phyloP scores from a whole-genome alignment of 148 eudicot genomes.

The Rhododendron henanense region DNA sequence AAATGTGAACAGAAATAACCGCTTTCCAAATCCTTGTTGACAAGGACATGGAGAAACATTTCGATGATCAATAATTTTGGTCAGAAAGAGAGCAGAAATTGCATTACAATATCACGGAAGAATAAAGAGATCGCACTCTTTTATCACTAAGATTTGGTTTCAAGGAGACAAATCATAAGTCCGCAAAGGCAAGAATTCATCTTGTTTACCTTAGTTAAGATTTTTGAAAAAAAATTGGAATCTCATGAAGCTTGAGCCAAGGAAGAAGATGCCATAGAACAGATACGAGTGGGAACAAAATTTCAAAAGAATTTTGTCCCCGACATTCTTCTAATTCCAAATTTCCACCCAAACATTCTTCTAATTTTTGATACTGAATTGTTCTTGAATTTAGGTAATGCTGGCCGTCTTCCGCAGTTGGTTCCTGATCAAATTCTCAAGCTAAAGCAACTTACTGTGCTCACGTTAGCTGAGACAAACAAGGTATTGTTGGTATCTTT shows the following conservation, averaged over 20 bases:
- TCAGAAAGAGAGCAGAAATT: background rate
- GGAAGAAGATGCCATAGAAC: background rate
- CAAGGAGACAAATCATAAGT: background rate
- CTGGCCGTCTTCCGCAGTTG: conserved; percentile 56
- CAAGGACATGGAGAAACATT: background rate
- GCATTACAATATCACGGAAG: background rate
- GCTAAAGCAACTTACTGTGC: conserved; percentile 90
- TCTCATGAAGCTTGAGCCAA: background rate
- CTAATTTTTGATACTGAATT: background rate
- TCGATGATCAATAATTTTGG: background rate
- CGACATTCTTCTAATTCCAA: background rate
- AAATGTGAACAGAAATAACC: background rate
- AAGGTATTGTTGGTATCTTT: conserved; percentile 38
- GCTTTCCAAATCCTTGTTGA: background rate
- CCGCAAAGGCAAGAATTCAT: background rate
- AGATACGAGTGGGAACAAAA: background rate
- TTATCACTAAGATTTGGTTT: background rate
- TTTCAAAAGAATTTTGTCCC: background rate
- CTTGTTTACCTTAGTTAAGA: background rate
- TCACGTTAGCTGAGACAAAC: conserved; percentile 81
- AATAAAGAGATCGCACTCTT: background rate
- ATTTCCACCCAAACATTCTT: background rate
- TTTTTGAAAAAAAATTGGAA: background rate
- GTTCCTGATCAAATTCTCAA: conserved; percentile 79
- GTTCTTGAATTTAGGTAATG: conserved; percentile 44